Conservation (phyloP, 371 early-diverging fungal species). For the Apophysomyces sp. region DNA sequence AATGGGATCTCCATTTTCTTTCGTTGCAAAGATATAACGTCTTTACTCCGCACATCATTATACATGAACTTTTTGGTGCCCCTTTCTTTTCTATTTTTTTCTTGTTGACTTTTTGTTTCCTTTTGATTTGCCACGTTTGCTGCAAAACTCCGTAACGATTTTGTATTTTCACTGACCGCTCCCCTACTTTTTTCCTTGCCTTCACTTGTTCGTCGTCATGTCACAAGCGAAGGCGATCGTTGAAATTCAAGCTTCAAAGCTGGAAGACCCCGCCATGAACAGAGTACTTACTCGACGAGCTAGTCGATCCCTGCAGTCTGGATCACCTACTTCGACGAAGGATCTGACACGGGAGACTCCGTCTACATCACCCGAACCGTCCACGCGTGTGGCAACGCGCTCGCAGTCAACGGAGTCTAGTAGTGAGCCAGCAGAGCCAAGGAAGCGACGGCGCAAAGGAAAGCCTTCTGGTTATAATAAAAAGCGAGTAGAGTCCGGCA, state of each 20-base stretch:
- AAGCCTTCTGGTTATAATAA: slow-evolving; percentile 3
- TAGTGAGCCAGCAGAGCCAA: slow-evolving; percentile 3
- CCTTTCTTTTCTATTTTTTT: not conserved
- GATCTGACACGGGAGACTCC: slow-evolving; percentile 2
- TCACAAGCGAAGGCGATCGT: slow-evolving; percentile 9
- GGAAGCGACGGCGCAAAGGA: slow-evolving; percentile 1
- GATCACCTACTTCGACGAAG: not conserved
- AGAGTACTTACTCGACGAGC: slow-evolving; percentile 21
- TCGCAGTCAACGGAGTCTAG: slow-evolving; percentile 21
- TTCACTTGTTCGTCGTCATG: slow-evolving; percentile 2
- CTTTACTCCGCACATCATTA: not conserved
- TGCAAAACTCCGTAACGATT: not conserved
- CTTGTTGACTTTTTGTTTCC: not conserved
- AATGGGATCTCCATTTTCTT: not conserved
- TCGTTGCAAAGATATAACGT: not conserved
- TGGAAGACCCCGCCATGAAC: slow-evolving; percentile 8
- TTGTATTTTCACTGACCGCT: slow-evolving; percentile 2
- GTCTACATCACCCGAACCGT: slow-evolving; percentile 1
- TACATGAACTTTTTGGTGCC: not conserved
- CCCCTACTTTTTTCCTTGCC: not conserved
- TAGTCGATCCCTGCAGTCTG: slow-evolving; percentile 10
- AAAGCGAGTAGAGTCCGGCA: not conserved
- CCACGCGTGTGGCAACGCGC: slow-evolving; percentile 19
- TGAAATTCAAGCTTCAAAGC: slow-evolving; percentile 13
- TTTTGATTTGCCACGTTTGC: not conserved